Evolutionary conservation across 306 rosid species (phyloP).

Genomic region (Datisca glomerata): DNA sequence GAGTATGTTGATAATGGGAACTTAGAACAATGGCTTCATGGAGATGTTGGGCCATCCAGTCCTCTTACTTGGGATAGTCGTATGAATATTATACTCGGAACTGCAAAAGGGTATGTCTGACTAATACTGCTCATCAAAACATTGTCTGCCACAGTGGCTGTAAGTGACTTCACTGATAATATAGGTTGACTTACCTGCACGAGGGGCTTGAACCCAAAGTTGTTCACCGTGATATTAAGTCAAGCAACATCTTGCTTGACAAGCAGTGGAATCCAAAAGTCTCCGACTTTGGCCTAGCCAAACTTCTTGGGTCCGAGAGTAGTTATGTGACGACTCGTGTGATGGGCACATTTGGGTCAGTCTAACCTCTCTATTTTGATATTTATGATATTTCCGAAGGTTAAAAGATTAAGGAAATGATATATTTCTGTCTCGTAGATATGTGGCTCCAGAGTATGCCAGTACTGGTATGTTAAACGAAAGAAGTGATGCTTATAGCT

Average conservation of each 20-base stretch:
- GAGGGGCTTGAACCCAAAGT: slow-evolving; percentile 63
- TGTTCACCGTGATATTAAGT: slow-evolving; percentile 56
- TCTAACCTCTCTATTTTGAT: slow-evolving; percentile 2
- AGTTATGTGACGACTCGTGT: slow-evolving; percentile 58
- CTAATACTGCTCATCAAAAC: too few species aligned
- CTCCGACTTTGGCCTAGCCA: slow-evolving; percentile 56
- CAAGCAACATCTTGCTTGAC: slow-evolving; percentile 55
- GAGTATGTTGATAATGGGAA: slow-evolving; percentile 54
- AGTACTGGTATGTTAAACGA: slow-evolving; percentile 61
- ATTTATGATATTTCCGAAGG: neutral
- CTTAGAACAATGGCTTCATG: slow-evolving; percentile 60
- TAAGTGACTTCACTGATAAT: neutral
- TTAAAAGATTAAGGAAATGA: neutral
- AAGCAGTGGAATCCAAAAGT: slow-evolving; percentile 53
- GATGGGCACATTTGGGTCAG: slow-evolving; percentile 64
- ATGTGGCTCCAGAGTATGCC: slow-evolving; percentile 63
- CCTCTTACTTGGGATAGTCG: slow-evolving; percentile 53
- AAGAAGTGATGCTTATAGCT: slow-evolving; percentile 53
- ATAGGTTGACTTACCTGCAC: slow-evolving; percentile 45
- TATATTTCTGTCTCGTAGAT: slow-evolving; percentile 22
- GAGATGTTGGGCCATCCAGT: slow-evolving; percentile 39
- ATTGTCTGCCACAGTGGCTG: too few species aligned
- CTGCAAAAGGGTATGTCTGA: slow-evolving; percentile 47
- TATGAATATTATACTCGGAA: slow-evolving; percentile 43
- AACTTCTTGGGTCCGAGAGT: slow-evolving; percentile 49